phyloP scores from a whole-genome alignment of 2,329 filamentous ascomycete species.

The Rugonectria rugulosa region DNA sequence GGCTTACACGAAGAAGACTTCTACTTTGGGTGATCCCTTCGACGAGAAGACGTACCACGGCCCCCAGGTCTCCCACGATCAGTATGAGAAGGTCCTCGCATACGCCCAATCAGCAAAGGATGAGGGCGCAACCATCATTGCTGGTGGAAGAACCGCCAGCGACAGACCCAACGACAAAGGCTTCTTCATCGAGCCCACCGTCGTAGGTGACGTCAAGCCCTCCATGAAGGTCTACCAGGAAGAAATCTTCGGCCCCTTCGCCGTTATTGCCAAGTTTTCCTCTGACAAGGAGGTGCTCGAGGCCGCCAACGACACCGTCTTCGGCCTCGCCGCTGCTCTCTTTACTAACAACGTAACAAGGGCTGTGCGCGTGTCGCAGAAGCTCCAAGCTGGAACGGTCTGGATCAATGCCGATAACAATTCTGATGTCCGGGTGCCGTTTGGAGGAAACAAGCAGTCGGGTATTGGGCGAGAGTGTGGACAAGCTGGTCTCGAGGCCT shows the following conservation, averaged over 20 bases:
- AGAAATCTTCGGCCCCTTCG: constrained; percentile 42
- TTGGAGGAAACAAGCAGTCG: constrained; percentile 38
- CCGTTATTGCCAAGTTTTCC: constrained; percentile 36
- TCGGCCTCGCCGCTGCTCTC: constrained; percentile 62
- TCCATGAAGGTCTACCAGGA: constrained; percentile 39
- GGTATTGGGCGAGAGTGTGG: constrained; percentile 36
- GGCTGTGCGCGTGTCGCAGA: constrained; percentile 50
- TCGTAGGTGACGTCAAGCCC: constrained; percentile 39
- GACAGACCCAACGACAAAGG: constrained; percentile 33
- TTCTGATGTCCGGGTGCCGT: constrained; percentile 38
- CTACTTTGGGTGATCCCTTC: constrained; percentile 69
- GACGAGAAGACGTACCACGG: constrained; percentile 69
- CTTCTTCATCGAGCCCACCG: constrained; percentile 38
- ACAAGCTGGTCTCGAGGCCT: constrained; percentile 36
- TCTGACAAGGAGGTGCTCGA: constrained; percentile 34
- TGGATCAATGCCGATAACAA: constrained; percentile 45
- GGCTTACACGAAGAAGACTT: constrained; percentile 55
- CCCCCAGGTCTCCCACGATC: constrained; percentile 69
- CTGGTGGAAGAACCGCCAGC: constrained; percentile 33
- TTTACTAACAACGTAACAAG: constrained; percentile 61
- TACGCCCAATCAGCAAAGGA: constrained; percentile 71
- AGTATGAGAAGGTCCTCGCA: constrained; percentile 69
- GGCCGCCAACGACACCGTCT: constrained; percentile 52
- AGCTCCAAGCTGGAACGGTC: constrained; percentile 59
- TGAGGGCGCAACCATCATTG: constrained; percentile 65